Evolutionary conservation across 208 protist genomes (phyloP), one percentile per base, ranked within the genome.

Genomic region (Leishmania tarentolae): DNA sequence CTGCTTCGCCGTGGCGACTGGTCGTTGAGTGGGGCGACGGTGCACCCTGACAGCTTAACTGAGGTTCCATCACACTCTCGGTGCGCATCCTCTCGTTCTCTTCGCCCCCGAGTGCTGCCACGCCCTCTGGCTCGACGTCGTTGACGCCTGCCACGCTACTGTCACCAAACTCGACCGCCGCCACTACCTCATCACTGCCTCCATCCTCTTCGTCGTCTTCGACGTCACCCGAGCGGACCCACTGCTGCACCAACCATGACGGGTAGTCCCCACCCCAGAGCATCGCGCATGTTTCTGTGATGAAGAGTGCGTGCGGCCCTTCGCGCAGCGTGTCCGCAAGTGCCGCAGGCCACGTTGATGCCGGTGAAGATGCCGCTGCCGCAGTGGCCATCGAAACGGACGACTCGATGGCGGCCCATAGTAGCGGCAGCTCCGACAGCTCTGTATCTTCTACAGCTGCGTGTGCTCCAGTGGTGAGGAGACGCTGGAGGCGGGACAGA

Each of bases 191-290:
- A 47, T 50, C 56, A 17, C n/a, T 21, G 9, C 63, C 78, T 5
- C 80, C 73, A 17, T 75, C 78, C 56, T 69, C 82, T 7, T 79
- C 78, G 11, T 40, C 81, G 8, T 61, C 81, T 11, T 66, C 81
- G 40, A 24, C 46, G 71, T 75, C 78, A 7, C n/a, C 77, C 35
- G 69, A 75, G 13, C 75, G 78, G 72, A 76, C 37, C 82, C 82
- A 86, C 77, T 66, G 73, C 40, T 79, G 74, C 73, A 75, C 65
- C 78, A 86, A 68, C 82, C 82, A 86, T 1, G 61, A 31, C 21
- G 82, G 82, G 59, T 86, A 86, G 44, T 79, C 78, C 6, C 61
- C 77, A 13, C 82, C 82, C 78, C 77, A 86, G 63, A 86, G 82
- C 52, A 86, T 65, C 0, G 46, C 57, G 15, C 78, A 66, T n/a